phyloP scores from a whole-genome alignment of 2,329 filamentous ascomycete species.

The Aaosphaeria pasadenensis region DNA sequence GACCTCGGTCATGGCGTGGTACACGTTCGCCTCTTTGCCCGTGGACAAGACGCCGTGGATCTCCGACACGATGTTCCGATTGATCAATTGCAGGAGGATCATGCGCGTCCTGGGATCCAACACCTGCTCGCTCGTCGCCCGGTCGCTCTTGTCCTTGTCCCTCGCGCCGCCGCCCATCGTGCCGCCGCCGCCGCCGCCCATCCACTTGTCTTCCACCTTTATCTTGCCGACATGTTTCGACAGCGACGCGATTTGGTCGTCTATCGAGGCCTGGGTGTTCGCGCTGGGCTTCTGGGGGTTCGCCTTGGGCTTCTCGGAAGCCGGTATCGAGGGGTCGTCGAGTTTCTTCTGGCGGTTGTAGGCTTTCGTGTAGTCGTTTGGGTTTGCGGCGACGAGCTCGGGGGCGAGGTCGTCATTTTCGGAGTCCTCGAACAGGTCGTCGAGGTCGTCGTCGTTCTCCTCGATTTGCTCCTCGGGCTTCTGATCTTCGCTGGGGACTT shows the following conservation, averaged over 20 bases:
- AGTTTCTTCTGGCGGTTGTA: constrained; percentile 81
- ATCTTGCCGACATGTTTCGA: constrained; percentile 84
- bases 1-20: constrained; percentile 72
- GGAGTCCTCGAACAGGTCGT: constrained; percentile 61
- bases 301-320: constrained; percentile 61
- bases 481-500: too few species aligned
- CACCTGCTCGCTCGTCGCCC: constrained; percentile 92
- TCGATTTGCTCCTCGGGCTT: constrained; percentile 5
- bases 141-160: constrained; percentile 84
- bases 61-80: constrained; percentile 82
- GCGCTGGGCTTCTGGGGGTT: constrained; percentile 69
- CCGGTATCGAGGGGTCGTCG: constrained; percentile 51
- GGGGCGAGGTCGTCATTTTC: constrained; percentile 52
- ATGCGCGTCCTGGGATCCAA: constrained; percentile 91
- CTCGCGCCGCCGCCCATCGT: constrained; percentile 38
- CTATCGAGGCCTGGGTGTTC: constrained; percentile 75
- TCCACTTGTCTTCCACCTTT: constrained; percentile 63
- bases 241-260: constrained; percentile 84
- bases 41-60: constrained; percentile 95
- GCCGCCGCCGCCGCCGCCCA: constrained; percentile 48
- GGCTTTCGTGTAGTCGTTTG: constrained; percentile 73
- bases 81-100: constrained; percentile 95
- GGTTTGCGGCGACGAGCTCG: constrained; percentile 56
- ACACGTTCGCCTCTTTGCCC: constrained; percentile 97
- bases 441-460: constrained; percentile 59